Conservation (phyloP, 1,139 yeast species). For the Magnusiomyces fungicola region DNA sequence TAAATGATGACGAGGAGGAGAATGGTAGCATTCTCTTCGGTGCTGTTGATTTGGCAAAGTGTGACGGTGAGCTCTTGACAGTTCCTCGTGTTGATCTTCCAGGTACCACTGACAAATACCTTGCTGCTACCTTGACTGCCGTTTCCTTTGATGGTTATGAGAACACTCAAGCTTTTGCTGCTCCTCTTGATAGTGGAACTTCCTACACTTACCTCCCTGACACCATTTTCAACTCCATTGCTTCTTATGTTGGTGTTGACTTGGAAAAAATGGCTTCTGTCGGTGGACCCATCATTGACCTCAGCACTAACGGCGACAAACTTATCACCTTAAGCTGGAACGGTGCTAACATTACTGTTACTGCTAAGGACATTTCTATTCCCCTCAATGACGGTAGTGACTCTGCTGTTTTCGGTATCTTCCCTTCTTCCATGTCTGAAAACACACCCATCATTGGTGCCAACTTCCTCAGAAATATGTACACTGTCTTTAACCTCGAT, state of each 20-base stretch:
- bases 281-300: not conserved
- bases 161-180: constrained; percentile 15
- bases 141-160: not conserved
- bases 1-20: constrained; percentile 21
- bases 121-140: constrained; percentile 7
- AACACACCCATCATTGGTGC: constrained; percentile 10
- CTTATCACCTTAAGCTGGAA: constrained; percentile 8
- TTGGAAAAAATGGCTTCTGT: constrained; percentile 8
- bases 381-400: constrained; percentile 8
- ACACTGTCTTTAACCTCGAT: constrained; percentile 9
- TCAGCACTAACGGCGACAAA: not conserved
- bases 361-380: constrained; percentile 7
- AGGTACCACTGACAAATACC: constrained; percentile 6
- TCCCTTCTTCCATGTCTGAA: constrained; percentile 6
- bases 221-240: constrained; percentile 18
- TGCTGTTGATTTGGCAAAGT: constrained; percentile 46
- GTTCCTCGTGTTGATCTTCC: constrained; percentile 33
- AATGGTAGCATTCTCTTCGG: constrained; percentile 42
- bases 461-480: constrained; percentile 8
- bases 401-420: constrained; percentile 8
- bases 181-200: constrained; percentile 34
- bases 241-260: constrained; percentile 12
- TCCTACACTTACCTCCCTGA: constrained; percentile 29
- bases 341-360: constrained; percentile 10
- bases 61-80: constrained; percentile 39